Conservation (phyloP, 768 basidiomycete species). For the Naganishia onofrii region DNA sequence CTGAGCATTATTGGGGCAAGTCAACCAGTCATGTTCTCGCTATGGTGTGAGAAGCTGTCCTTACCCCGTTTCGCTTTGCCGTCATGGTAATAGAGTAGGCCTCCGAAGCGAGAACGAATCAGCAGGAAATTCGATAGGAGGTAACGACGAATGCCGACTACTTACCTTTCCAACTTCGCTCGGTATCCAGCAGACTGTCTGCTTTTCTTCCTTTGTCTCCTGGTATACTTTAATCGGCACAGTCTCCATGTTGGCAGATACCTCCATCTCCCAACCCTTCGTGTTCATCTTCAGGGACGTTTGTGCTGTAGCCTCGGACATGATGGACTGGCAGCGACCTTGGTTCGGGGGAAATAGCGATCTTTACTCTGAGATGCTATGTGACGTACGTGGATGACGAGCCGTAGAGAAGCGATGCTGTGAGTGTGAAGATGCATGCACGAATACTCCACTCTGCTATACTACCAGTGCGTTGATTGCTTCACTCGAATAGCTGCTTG, state of each 20-base stretch:
- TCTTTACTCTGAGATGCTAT: no score
- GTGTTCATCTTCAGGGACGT: neutral
- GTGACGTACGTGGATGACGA: no score
- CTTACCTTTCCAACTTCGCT: slow-evolving; percentile 11
- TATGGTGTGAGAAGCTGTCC: neutral
- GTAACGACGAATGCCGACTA: neutral
- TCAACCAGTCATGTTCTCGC: neutral
- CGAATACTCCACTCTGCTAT: no score
- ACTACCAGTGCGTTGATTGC: no score
- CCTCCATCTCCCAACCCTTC: slow-evolving; percentile 9
- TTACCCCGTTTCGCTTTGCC: neutral
- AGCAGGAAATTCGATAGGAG: neutral
- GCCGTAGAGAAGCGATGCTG: no score
- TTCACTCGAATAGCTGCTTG: no score
- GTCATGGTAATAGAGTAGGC: slow-evolving; percentile 7
- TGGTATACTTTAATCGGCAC: slow-evolving; percentile 6
- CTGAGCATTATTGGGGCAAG: neutral
- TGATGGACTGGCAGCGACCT: neutral
- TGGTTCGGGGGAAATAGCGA: no score
- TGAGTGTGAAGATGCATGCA: no score
- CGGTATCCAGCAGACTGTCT: slow-evolving; percentile 12
- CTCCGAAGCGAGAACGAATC: neutral
- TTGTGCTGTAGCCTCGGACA: neutral
- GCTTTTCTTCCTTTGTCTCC: neutral
- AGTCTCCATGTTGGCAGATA: neutral